A percentile compares a stretch with the other conserved stretches of the same genome.
Conservation (phyloP, 2,329 filamentous ascomycete species). For the Chrysoporthe deuterocubensis region DNA sequence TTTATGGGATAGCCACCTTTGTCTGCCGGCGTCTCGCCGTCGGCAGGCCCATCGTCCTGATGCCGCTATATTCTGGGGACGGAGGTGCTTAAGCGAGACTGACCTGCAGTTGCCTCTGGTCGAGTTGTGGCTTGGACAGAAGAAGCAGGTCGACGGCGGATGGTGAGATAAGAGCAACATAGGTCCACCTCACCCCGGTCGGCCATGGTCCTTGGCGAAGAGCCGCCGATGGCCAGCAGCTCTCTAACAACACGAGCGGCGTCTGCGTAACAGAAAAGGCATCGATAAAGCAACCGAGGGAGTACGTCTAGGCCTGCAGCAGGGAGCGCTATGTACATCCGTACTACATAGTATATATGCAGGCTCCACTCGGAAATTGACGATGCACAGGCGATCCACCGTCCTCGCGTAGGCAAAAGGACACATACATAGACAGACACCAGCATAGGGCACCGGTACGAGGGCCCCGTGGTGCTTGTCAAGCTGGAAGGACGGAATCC, state of each 20-base stretch:
- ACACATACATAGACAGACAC: background rate
- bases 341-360: background rate
- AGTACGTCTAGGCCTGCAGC: slow-evolving; percentile 5
- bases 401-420: background rate
- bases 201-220: background rate
- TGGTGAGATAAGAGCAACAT: background rate
- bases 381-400: slow-evolving; percentile 8
- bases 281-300: background rate
- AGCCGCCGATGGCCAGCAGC: slow-evolving; percentile 1
- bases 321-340: background rate
- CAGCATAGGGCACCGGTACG: no score
- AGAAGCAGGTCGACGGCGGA: slow-evolving; percentile 10
- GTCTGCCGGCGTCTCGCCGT: background rate
- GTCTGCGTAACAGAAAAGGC: background rate
- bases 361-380: slow-evolving; percentile 2
- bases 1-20: background rate
- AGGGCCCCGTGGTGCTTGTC: no score
- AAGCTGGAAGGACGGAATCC: no score
- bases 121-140: slow-evolving; percentile 5
- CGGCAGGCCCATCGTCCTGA: background rate
- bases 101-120: background rate
- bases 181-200: background rate
- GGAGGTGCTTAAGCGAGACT: background rate
- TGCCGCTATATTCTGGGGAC: no score
- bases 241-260: background rate